Evolutionary conservation across 2,329 filamentous ascomycete species (phyloP), one percentile per base, ranked within the genome.

Genomic region (Clonostachys rosea): DNA sequence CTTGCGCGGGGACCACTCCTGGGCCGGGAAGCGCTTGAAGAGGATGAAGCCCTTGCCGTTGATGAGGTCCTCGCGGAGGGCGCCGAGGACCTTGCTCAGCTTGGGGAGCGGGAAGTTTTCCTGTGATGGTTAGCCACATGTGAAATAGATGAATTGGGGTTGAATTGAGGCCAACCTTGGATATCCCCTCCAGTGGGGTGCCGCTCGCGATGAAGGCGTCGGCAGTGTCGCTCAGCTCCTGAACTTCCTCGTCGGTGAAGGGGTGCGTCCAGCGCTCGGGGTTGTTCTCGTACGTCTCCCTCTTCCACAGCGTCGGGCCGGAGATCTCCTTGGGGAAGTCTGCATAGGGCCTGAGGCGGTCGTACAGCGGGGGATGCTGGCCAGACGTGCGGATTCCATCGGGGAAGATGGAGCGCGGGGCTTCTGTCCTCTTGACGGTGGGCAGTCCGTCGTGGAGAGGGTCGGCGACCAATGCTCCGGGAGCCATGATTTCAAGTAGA

Each of bases 1-100:
- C 70, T 95, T 95, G 62, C 83, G 78, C 45, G 82, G 79, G 0
- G 85, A 83, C 90, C 91, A 96, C 66, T 78, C 63, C 40, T 78
- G 59, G 2, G 91, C 87, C 2, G 89, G 90, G 63, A 95, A 85
- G 45, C 86, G 83, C 64, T 94, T 95, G 74, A 95, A 94, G 14
- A 95, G 78, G 52, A 94, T 86, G 69, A 95, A 95, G 13, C 91
- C 91, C 59, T 94, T 94, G 53, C 89, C 90, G 61, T 95, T 81
- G 47, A 95, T 67, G 18, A 76, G 65, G 52, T 75, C 70, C 14
- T 65, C 55, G 30, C 71, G 66, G 5, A 74, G 59, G 2, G 49
- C 48, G 7, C 46, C 46, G 10, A 75, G 65, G 18, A 58, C 50
- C 12, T 57, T 61, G 54, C 64, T 57, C 4, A 75, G 62, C 3